Base-by-base conservation (phyloP, 371 early-diverging fungal genomes). In the Homolaphlyctis polyrhiza region DNA sequence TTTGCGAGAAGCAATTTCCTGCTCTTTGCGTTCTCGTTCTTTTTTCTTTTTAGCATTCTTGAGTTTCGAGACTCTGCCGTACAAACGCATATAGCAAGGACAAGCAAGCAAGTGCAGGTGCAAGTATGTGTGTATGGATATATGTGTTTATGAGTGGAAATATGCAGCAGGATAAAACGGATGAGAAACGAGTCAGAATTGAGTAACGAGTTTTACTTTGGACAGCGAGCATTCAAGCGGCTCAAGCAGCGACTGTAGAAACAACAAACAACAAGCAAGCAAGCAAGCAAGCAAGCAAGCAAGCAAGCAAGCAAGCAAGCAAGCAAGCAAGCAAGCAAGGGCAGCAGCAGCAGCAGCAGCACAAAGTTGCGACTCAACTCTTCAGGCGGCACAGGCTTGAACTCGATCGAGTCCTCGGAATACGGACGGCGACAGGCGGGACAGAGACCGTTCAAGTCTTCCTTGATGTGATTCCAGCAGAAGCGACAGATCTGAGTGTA, bases 391-490 rank as follows among this genome's bases (percentile, higher is more conserved):
- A 95, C 86, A 13, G 94, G 93, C 25, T 85, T 88, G 75, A 92
- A 94, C 74, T 93, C 90, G 35, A 93, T 88, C 48, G 82, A 87
- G 63, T 96, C 90, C 50, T 95, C 95, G 4, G 91, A 86, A 58
- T 76, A 85, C 4, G 66, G 69, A 23, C 83, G 66, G 29, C 85
- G 66, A 62, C 98, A 98, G 8, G 95, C 97, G 23, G 98, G 97
- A 74, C 98, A 98, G 54, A 87, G 84, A 5, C 90, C 90, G 72
- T 94, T 94, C 65, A 93, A 81, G 69, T 92, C 87, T 55, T 95
- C 90, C 66, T 91, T 92, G 75, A 96, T 96, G 68, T 94, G 94
- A 73, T 97, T 90, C 91, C 94, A 96, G 70, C 98, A 98, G 74
- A 98, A 98, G n/a, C 96, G 89, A 74, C 98, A 98, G 65, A 97